Evolutionary conservation across 1,139 yeast genomes (phyloP).

Genomic region (Zygosaccharomyces sapae): DNA sequence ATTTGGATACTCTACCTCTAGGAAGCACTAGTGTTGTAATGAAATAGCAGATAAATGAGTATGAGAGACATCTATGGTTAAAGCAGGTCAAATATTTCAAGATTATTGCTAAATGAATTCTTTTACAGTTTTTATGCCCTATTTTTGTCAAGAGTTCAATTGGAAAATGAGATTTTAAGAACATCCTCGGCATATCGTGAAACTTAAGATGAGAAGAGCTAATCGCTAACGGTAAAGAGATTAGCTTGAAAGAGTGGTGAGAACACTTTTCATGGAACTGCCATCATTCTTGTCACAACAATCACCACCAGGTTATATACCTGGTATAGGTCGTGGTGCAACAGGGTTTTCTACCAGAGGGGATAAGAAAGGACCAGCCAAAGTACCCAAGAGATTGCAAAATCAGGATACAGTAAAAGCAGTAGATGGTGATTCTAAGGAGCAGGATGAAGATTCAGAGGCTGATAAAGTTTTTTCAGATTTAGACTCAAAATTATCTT

Average conservation of each 20-base stretch:
- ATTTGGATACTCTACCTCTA: too few relatives aligned
- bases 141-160: too few relatives aligned
- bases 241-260: too few relatives aligned
- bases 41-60: too few relatives aligned
- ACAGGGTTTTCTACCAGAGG: slow-evolving; percentile 86
- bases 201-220: not conserved
- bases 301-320: slow-evolving; percentile 85
- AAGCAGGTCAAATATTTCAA: too few relatives aligned
- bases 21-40: too few relatives aligned
- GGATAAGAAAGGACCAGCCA: slow-evolving; percentile 42
- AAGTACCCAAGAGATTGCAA: slow-evolving; percentile 19
- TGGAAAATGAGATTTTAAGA: too few relatives aligned
- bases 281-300: slow-evolving; percentile 67
- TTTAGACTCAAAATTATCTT: slow-evolving; percentile 55
- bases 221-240: too few relatives aligned
- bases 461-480: slow-evolving; percentile 68
- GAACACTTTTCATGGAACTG: slow-evolving; percentile 18
- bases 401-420: slow-evolving; percentile 15
- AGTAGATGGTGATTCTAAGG: slow-evolving; percentile 34
- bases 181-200: too few relatives aligned
- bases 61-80: too few relatives aligned
- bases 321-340: slow-evolving; percentile 95
- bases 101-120: too few relatives aligned
- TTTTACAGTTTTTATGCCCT: too few relatives aligned
- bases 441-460: slow-evolving; percentile 57